These are phyloP conservation scores for Endoconidiophora polonica DNA, from an alignment of 2,329 filamentous ascomycete genomes.

Conservation along the genomic window DNA sequence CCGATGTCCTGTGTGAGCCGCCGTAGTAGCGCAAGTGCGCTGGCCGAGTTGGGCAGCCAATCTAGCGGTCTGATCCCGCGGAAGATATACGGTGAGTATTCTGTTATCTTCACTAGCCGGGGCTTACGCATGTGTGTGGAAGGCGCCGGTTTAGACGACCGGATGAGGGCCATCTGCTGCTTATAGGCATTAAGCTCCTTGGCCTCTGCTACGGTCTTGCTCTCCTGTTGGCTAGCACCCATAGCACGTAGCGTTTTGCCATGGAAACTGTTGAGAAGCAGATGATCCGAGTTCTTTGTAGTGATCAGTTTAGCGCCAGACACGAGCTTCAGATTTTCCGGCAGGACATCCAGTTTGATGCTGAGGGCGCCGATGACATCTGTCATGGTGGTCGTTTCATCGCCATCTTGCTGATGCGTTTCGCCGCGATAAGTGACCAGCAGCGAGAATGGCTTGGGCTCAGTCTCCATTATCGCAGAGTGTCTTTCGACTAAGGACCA, in stretches of 20 bases:
- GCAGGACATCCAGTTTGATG: not conserved
- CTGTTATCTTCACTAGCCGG: not conserved
- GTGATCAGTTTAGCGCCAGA: not conserved
- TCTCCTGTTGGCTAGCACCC: slow-evolving; percentile 12
- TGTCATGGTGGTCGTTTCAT: not conserved
- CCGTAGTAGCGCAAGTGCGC: slow-evolving; percentile 54
- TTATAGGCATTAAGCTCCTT: no score
- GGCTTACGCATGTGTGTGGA: not conserved
- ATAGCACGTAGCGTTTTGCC: not conserved
- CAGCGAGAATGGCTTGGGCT: no score
- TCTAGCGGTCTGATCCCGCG: slow-evolving; percentile 56
- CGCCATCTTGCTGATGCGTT: no score
- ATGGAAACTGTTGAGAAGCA: not conserved
- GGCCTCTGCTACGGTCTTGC: slow-evolving; percentile 24
- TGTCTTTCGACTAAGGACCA: no score
- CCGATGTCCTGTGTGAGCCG: slow-evolving; percentile 69
- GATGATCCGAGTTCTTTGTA: no score
- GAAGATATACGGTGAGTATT: slow-evolving; percentile 63
- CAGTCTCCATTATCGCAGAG: no score
- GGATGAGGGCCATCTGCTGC: no score
- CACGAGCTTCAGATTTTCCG: slow-evolving; percentile 3
- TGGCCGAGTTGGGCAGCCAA: slow-evolving; percentile 60
- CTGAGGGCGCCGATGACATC: not conserved
- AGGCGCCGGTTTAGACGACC: not conserved
- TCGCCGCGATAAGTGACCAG: no score